A percentile compares a stretch with the other conserved stretches of the same genome.
phyloP scores from a whole-genome alignment of 1,284 basidiomycete genomes.

The Ceratobasidium sp. region DNA sequence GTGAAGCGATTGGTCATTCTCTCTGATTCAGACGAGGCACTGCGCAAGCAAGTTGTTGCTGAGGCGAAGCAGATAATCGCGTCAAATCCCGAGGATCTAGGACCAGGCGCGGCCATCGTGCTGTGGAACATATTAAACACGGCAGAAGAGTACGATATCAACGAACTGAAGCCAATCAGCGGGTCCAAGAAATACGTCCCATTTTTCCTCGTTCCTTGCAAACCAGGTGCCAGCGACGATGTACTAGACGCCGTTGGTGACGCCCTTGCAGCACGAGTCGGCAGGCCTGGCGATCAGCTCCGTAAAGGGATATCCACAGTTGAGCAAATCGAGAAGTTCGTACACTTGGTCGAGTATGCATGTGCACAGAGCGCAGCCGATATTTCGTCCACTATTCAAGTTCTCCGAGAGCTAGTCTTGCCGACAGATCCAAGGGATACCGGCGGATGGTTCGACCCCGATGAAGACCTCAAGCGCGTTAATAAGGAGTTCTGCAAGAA shows the following conservation, averaged over 20 bases:
- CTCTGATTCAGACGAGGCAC: background rate
- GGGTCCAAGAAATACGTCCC: slow-evolving; percentile 28
- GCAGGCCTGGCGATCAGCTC: slow-evolving; percentile 8
- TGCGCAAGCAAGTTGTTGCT: background rate
- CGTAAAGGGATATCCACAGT: slow-evolving; percentile 29
- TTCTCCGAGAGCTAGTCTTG: slow-evolving; percentile 24
- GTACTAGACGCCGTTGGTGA: slow-evolving; percentile 8
- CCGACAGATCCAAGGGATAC: slow-evolving; percentile 14
- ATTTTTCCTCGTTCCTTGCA: slow-evolving; percentile 19
- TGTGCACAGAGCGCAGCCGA: slow-evolving; percentile 5
- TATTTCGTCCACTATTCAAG: slow-evolving; percentile 5
- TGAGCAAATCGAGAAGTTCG: slow-evolving; percentile 14
- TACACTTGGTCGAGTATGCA: slow-evolving; percentile 9
- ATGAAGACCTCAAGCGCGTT: slow-evolving; percentile 8
- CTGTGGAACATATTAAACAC: background rate
- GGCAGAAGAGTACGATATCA: background rate
- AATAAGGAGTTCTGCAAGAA: slow-evolving; percentile 1
- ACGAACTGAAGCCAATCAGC: background rate
- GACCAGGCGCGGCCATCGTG: slow-evolving; percentile 11
- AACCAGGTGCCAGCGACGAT: background rate
- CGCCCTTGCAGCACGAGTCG: slow-evolving; percentile 13
- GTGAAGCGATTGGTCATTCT: background rate
- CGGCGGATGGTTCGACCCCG: background rate
- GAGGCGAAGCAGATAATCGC: background rate
- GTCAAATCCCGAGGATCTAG: slow-evolving; percentile 1